Evolutionary conservation across 805 yeast species (phyloP), one percentile per base, ranked within the genome.

Genomic region (Metschnikowia noctiluminum): DNA sequence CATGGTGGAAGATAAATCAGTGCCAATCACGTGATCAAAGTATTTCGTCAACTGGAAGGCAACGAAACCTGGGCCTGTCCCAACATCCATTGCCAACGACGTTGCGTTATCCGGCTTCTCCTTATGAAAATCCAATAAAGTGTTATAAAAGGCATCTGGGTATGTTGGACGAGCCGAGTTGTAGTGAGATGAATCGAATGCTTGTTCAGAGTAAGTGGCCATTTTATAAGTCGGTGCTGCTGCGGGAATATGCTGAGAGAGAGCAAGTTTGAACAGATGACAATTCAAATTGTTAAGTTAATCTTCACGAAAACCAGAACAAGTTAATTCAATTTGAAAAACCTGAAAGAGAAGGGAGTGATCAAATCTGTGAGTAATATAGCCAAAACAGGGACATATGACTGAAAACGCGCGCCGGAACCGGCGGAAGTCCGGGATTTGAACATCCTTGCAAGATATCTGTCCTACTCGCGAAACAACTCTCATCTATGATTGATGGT

Each of bases 61-160:
- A 1, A 85, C 92, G 52, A 81, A 81, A 0, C 95, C 95, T 0
- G 94, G 79, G 0, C 96, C 96, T 63, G 90, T 85, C 0, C 94
- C 96, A 4, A 85, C 67, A 65, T 89, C 96, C 11, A 87, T 61
- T 2, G 82, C 78, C n/a, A 70, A 51, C 1, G 61, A 45, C 1
- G 52, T 48, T 5, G 58, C 52, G n/a, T 53, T 49, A 8, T 54
- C 55, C 2, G 56, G 62, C 5, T 63, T 66, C 13, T 40, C 39
- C 14, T 61, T 60, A 60, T 79, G 82, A 58, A 74, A 82, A 1
- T 54, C 48, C 7, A 63, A 39, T 26, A 85, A 53, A 30, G 63
- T 61, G 1, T 71, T 59, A 58, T 74, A 84, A 45, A 85, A 74
- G 5, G 61, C 54, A 4, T 56, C 58, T 0, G 90, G 88, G 56